Percentiles rank a stretch among this genome's conserved stretches.
Conservation (phyloP, 495 filamentous ascomycete genomes). For the Aspergillus cristatus region DNA sequence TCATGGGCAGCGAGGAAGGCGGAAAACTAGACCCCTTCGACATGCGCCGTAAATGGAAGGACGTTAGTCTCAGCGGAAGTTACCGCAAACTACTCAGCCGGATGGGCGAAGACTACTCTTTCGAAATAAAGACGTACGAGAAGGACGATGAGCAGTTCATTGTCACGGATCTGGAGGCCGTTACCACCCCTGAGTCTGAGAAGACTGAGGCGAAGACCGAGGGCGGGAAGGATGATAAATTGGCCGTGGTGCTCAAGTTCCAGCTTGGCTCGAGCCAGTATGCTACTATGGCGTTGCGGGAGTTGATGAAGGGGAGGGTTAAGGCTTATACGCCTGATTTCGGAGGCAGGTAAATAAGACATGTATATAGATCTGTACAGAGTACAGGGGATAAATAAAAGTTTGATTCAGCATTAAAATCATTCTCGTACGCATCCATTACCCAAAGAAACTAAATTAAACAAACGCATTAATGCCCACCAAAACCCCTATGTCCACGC, state of each 20-base stretch:
- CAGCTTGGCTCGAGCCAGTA: slow-evolving; percentile 81
- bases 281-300: slow-evolving; percentile 86
- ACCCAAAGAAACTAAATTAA: too few relatives aligned
- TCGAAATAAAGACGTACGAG: slow-evolving; percentile 58
- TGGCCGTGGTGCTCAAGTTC: slow-evolving; percentile 80
- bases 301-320: slow-evolving; percentile 67
- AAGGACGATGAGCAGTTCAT: slow-evolving; percentile 75
- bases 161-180: slow-evolving; percentile 65
- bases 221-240: slow-evolving; percentile 35
- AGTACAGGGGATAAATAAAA: slow-evolving; percentile 2
- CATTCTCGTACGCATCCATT: too few relatives aligned
- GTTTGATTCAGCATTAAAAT: neutral
- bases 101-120: slow-evolving; percentile 46
- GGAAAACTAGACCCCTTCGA: slow-evolving; percentile 71
- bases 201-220: slow-evolving; percentile 1
- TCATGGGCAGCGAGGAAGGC: slow-evolving; percentile 72
- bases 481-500: too few relatives aligned
- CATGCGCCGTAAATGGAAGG: slow-evolving; percentile 79
- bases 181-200: slow-evolving; percentile 14
- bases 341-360: slow-evolving; percentile 32
- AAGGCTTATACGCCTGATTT: slow-evolving; percentile 58
- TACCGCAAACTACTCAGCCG: slow-evolving; percentile 80
- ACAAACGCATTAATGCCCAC: too few relatives aligned
- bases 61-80: slow-evolving; percentile 77
- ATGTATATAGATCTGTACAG: neutral